These are phyloP conservation scores for Alternaria burnsii DNA, from an alignment of 2,329 filamentous ascomycete genomes.

Conservation along the genomic window DNA sequence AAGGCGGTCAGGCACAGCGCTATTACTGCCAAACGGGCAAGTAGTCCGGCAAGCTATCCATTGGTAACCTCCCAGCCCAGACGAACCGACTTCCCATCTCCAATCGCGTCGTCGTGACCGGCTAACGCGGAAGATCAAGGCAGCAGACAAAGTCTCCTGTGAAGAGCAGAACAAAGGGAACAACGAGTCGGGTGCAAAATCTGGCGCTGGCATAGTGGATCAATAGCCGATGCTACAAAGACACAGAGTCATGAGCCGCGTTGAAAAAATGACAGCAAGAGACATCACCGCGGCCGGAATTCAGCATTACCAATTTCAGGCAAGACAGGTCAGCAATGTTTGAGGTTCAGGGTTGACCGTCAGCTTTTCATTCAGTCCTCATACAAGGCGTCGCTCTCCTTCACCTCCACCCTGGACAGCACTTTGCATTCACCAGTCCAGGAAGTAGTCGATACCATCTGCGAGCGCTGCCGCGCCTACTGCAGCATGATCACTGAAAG, in stretches of 20 bases:
- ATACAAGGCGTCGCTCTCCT: not conserved
- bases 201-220: not conserved
- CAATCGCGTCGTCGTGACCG: slow-evolving; percentile 5
- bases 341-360: not conserved
- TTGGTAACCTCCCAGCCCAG: slow-evolving; percentile 1
- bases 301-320: not conserved
- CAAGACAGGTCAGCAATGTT: not conserved
- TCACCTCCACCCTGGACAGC: not conserved
- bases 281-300: not conserved
- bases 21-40: slow-evolving; percentile 15
- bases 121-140: slow-evolving; percentile 6
- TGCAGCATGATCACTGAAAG: slow-evolving; percentile 44
- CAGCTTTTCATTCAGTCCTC: not conserved
- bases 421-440: slow-evolving; percentile 34
- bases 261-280: not conserved
- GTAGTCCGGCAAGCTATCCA: slow-evolving; percentile 9
- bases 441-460: slow-evolving; percentile 47
- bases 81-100: not conserved
- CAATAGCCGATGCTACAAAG: not conserved
- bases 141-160: not conserved
- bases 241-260: slow-evolving; percentile 1
- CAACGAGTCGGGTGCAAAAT: not conserved
- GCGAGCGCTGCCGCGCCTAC: slow-evolving; percentile 38
- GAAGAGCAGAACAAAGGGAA: not conserved
- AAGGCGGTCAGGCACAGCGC: slow-evolving; percentile 11